Conservation (phyloP, 805 yeast genomes). For the Lachancea cidri region DNA sequence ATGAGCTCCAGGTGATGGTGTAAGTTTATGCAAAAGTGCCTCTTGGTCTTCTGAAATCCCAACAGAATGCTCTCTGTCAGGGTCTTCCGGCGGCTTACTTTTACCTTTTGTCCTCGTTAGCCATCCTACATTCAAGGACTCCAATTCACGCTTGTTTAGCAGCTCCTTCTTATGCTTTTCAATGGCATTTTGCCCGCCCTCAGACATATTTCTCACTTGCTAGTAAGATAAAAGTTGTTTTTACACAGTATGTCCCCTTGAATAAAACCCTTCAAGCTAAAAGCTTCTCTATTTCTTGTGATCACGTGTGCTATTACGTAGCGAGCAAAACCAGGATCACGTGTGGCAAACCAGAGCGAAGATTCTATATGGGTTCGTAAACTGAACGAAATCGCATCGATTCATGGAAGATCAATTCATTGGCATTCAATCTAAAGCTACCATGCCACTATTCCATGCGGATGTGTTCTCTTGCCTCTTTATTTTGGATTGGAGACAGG, state of each 20-base stretch:
- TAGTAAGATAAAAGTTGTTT: too few species aligned
- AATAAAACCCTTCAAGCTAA: not conserved
- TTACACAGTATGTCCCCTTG: not conserved
- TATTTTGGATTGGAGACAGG: too few species aligned
- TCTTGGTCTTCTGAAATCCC: not conserved
- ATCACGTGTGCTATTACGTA: not conserved
- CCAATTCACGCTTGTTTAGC: conserved; percentile 17
- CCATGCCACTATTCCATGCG: too few species aligned
- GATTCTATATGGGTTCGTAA: too few species aligned
- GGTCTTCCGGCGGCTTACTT: not conserved
- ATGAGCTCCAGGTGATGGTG: not conserved
- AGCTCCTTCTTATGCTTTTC: not conserved
- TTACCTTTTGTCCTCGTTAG: conserved; percentile 18
- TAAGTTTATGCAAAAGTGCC: not conserved
- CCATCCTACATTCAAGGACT: conserved; percentile 29
- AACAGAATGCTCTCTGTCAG: not conserved
- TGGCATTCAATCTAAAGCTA: too few species aligned
- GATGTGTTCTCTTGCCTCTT: too few species aligned
- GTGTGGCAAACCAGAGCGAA: too few species aligned
- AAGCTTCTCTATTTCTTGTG: not conserved
- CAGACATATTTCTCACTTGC: conserved; percentile 3
- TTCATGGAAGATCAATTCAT: too few species aligned
- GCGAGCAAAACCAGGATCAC: not conserved
- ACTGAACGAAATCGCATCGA: too few species aligned
- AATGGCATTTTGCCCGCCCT: not conserved